Conservation (phyloP, 1,284 basidiomycete species). For the Lentinula novae-zelandiae region DNA sequence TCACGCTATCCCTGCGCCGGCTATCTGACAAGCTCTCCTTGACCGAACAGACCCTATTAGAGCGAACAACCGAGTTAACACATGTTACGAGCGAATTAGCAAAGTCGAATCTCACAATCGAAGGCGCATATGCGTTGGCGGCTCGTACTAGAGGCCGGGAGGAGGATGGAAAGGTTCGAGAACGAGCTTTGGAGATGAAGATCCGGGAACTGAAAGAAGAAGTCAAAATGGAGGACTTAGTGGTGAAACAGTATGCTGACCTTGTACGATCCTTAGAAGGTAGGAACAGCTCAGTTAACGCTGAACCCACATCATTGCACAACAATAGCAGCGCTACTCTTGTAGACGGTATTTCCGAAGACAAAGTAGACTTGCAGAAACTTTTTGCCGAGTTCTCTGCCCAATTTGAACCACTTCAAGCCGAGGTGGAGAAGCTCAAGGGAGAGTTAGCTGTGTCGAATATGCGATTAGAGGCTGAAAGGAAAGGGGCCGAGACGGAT, state of each 20-base stretch:
- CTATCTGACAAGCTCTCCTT: constrained; percentile 62
- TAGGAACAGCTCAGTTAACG: constrained; percentile 24
- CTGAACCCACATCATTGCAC: constrained; percentile 5
- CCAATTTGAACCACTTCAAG: constrained; percentile 44
- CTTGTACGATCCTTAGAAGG: constrained; percentile 61
- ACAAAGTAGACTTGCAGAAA: constrained; percentile 43
- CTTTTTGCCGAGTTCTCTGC: constrained; percentile 48
- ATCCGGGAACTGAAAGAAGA: constrained; percentile 50
- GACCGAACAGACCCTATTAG: constrained; percentile 50
- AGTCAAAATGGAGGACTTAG: constrained; percentile 55
- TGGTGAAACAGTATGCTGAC: constrained; percentile 65
- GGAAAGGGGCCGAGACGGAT: constrained; percentile 37
- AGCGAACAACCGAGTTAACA: constrained; percentile 46
- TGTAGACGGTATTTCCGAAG: constrained; percentile 42
- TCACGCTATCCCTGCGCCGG: constrained; percentile 63
- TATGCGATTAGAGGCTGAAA: constrained; percentile 44
- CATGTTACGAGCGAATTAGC: constrained; percentile 37
- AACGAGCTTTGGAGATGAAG: constrained; percentile 41
- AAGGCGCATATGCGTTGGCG: constrained; percentile 50
- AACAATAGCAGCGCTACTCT: constrained; percentile 22
- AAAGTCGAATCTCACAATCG: constrained; percentile 39
- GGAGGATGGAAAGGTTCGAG: constrained; percentile 44
- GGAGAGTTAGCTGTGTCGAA: constrained; percentile 40
- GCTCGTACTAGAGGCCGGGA: constrained; percentile 46
- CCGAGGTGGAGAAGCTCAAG: constrained; percentile 42